phyloP scores from a whole-genome alignment of 169 alveolate genomes.

The Plasmodium coatneyi region DNA sequence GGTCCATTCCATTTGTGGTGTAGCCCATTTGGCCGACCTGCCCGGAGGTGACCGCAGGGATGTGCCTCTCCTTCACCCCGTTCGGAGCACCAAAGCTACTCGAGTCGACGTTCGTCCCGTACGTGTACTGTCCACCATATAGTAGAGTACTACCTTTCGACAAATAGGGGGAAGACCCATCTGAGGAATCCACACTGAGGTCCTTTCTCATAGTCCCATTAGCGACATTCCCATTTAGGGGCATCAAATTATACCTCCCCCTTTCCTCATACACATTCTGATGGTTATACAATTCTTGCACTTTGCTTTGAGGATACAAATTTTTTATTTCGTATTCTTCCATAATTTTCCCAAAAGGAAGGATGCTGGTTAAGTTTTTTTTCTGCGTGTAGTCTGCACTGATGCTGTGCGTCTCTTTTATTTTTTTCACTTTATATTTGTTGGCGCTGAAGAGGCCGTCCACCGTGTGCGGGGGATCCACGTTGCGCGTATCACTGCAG shows the following conservation, averaged over 20 bases:
- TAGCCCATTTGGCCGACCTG: neutral
- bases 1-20: neutral
- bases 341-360: conserved; percentile 46
- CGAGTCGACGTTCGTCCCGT: neutral
- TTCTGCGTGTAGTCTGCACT: neutral
- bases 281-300: conserved; percentile 45
- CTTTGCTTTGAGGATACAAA: conserved; percentile 5
- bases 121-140: neutral
- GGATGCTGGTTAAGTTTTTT: conserved; percentile 41
- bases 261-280: conserved; percentile 55
- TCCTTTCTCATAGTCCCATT: neutral
- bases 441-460: conserved; percentile 13
- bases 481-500: neutral
- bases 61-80: neutral
- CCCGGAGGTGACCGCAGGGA: neutral
- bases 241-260: neutral
- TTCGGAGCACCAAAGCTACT: neutral
- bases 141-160: conserved; percentile 6
- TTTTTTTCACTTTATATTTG: conserved; percentile 38
- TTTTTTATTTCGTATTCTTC: conserved; percentile 18
- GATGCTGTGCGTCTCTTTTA: conserved; percentile 31
- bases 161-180: neutral
- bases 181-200: neutral
- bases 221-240: neutral
- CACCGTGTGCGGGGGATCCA: too few relatives aligned